Evolutionary conservation across 352 stramenopile species (phyloP).

Genomic region (Plasmopara muralis): DNA sequence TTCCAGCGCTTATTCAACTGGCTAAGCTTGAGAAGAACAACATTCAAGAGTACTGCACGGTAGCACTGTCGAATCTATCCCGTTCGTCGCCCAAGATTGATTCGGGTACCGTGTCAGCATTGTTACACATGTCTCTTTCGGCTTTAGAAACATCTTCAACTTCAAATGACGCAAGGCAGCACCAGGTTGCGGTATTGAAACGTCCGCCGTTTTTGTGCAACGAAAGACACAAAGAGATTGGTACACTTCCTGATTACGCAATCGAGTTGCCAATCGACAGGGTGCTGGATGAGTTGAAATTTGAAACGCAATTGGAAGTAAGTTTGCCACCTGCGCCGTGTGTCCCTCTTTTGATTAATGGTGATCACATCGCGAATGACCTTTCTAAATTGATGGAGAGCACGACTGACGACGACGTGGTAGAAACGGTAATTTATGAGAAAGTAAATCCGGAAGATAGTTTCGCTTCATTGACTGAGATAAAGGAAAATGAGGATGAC

Average conservation of each 20-base stretch:
- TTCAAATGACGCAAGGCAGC: too few species aligned
- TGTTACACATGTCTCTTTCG: too few species aligned
- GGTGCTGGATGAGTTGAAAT: constrained; percentile 31
- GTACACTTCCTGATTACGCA: too few species aligned
- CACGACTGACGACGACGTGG: background rate
- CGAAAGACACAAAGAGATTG: too few species aligned
- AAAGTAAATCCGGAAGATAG: constrained; percentile 28
- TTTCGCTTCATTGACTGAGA: constrained; percentile 18
- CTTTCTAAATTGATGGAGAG: constrained; percentile 10
- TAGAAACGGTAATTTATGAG: constrained; percentile 7
- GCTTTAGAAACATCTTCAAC: too few species aligned
- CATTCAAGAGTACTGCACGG: constrained; percentile 59
- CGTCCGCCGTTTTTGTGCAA: too few species aligned
- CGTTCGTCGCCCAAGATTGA: constrained; percentile 60
- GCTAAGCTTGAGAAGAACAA: constrained; percentile 33
- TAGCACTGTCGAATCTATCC: constrained; percentile 68
- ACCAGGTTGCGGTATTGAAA: too few species aligned
- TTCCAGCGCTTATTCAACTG: too few species aligned
- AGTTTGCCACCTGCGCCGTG: constrained; percentile 46
- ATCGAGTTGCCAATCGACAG: background rate
- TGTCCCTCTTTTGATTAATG: too few species aligned
- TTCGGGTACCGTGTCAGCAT: constrained; percentile 19
- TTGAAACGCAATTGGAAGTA: constrained; percentile 40
- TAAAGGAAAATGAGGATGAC: constrained; percentile 6
- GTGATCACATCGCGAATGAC: too few species aligned